Conservation (phyloP, 805 yeast genomes). For the Zygoascus biomembranicola region DNA sequence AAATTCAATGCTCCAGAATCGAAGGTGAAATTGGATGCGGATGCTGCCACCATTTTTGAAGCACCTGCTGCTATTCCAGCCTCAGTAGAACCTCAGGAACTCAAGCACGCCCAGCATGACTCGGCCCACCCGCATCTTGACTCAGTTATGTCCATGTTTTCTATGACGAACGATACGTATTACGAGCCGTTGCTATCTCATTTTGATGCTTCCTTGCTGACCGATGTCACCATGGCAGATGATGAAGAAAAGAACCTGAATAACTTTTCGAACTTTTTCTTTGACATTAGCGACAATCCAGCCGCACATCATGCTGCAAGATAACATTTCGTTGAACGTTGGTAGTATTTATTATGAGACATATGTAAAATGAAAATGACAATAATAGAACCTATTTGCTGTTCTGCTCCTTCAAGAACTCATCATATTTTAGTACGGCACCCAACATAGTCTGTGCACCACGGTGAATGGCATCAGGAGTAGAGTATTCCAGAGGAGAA, state of each 20-base stretch:
- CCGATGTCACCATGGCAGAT: not conserved
- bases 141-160: conserved; percentile 10
- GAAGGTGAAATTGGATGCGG: not conserved
- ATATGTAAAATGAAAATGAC: not conserved
- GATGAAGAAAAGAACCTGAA: not conserved
- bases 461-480: conserved; percentile 54
- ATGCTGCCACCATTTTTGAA: not conserved
- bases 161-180: conserved; percentile 11
- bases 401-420: conserved; percentile 1
- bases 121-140: not conserved
- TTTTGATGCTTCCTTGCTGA: conserved; percentile 7
- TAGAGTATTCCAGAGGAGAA: conserved; percentile 56
- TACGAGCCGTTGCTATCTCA: conserved; percentile 11
- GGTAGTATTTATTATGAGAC: not conserved
- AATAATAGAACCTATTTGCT: not conserved
- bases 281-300: not conserved
- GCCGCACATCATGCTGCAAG: not conserved
- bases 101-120: not conserved
- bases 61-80: not conserved
- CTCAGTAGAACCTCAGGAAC: not conserved
- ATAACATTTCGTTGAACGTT: not conserved
- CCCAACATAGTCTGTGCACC: conserved; percentile 53
- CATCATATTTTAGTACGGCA: conserved; percentile 37
- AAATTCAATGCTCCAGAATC: not conserved
- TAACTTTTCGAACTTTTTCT: not conserved